Evolutionary conservation across 805 yeast genomes (phyloP).

Genomic region (Wickerhamiella australiensis): DNA sequence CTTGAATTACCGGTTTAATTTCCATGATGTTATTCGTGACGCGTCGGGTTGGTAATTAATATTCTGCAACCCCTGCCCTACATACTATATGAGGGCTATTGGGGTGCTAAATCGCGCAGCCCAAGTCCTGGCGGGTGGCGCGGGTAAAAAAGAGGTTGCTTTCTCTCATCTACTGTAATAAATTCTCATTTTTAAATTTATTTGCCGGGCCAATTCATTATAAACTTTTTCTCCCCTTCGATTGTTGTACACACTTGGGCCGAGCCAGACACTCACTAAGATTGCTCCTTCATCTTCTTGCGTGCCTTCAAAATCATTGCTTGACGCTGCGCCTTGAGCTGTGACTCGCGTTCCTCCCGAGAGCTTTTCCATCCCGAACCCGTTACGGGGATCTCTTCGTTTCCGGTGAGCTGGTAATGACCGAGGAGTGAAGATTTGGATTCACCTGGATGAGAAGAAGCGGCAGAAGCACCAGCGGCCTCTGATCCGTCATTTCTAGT

Average conservation of each 20-base stretch:
- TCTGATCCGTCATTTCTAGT: constrained; percentile 16
- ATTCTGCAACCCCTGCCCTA: not conserved
- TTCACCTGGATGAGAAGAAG: not conserved
- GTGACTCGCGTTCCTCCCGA: constrained; percentile 34
- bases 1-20: constrained; percentile 1
- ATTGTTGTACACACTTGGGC: no score
- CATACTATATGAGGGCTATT: not conserved
- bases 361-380: constrained; percentile 33
- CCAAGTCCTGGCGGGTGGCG: no score
- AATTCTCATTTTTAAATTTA: no score
- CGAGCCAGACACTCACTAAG: not conserved
- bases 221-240: no score
- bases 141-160: no score
- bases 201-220: no score
- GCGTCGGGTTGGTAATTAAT: constrained; percentile 5
- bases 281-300: constrained; percentile 33
- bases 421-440: constrained; percentile 7
- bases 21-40: constrained; percentile 1
- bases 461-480: constrained; percentile 34
- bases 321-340: constrained; percentile 38
- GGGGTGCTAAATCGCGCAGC: not conserved
- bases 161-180: no score
- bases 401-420: constrained; percentile 6
- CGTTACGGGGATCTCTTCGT: constrained; percentile 13
- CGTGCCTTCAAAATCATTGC: constrained; percentile 54